These are phyloP conservation scores for Aspergillus avenaceus DNA, from an alignment of 495 filamentous ascomycete species.

Conservation along the genomic window DNA sequence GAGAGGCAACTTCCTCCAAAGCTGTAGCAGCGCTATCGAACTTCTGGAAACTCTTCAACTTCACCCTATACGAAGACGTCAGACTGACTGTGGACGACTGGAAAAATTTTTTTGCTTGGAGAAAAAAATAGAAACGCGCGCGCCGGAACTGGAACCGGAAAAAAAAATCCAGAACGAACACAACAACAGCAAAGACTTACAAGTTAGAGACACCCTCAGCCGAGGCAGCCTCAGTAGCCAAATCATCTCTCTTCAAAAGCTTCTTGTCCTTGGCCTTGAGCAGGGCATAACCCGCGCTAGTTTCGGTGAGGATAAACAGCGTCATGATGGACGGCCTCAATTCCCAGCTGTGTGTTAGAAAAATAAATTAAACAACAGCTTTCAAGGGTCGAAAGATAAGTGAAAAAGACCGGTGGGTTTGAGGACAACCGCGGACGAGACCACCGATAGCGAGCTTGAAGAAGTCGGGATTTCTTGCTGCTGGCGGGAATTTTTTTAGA, in stretches of 20 bases:
- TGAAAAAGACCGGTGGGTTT: slow-evolving; percentile 16
- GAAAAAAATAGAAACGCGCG: slow-evolving; percentile 9
- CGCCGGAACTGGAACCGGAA: background rate
- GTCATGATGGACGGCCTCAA: slow-evolving; percentile 54
- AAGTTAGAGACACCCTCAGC: slow-evolving; percentile 82
- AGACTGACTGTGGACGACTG: slow-evolving; percentile 17
- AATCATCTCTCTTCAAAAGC: slow-evolving; percentile 79
- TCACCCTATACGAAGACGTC: slow-evolving; percentile 57
- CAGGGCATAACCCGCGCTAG: slow-evolving; percentile 92
- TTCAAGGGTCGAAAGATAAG: slow-evolving; percentile 13
- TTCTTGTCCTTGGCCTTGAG: slow-evolving; percentile 99
- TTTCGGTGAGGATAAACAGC: slow-evolving; percentile 84
- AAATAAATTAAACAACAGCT: slow-evolving; percentile 14
- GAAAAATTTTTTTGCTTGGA: slow-evolving; percentile 8
- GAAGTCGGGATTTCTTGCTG: slow-evolving; percentile 9
- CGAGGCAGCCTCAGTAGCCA: slow-evolving; percentile 67
- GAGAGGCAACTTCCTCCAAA: slow-evolving; percentile 78
- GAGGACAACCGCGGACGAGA: slow-evolving; percentile 19
- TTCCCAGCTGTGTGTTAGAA: slow-evolving; percentile 23
- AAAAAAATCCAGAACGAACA: background rate
- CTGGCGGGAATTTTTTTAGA: slow-evolving; percentile 24
- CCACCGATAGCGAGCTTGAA: slow-evolving; percentile 20
- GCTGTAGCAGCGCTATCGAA: slow-evolving; percentile 87
- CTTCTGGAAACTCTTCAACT: slow-evolving; percentile 94
- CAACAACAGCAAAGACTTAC: slow-evolving; percentile 50